Base-by-base conservation (phyloP, 2,329 filamentous ascomycete species). In the Beauveria rudraprayagi region DNA sequence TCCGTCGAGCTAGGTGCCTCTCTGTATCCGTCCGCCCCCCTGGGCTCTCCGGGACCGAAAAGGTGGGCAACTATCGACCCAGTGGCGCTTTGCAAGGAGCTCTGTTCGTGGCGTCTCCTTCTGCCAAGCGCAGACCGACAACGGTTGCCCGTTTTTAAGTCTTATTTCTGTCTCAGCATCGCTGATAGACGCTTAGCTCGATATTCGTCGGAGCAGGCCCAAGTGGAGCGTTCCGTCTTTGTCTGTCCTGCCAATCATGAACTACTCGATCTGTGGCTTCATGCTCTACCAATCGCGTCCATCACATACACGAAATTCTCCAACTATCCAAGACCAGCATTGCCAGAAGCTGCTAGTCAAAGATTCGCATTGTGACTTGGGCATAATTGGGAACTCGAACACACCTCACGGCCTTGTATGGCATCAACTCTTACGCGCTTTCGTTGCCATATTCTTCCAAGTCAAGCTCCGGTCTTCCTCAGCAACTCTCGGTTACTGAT, bases 231-330 rank as follows among this genome's bases (percentile, higher is more conserved):
- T 26, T 28, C 22, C 37, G 16, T 54, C 50, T 22, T 48, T 19
- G 56, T 11, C 58, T 41, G 28, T 22, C 14, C 37, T 60, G 30
- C 43, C 50, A 60, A 60, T 60, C 58, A 60, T 60, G 58, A 60
- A 54, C 48, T 51, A 34, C 26, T 51, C 26, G 48, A 51, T 51
- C 48, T 51, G 48, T 51, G 48, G 48, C 48, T 51, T 51, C 48
- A 51, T 22, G 3, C 30, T 50, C 56, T 58, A 4, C 37, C 52
- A 55, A 44, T 34, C 34, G 34, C 34, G 14, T 37, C 5, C 34
- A 37, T 43, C 22, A 51, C 26, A 11, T 48, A 26, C 50, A 19
- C 5, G 28, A 37, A 11, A 5, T 40, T 6, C 19, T 16, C 22
- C 48, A 17, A 28, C 43, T 22, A 6, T 6, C 11, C 43, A n/a